Evolutionary conservation across 768 basidiomycete species (phyloP).

Genomic region (Favolaschia claudopus): DNA sequence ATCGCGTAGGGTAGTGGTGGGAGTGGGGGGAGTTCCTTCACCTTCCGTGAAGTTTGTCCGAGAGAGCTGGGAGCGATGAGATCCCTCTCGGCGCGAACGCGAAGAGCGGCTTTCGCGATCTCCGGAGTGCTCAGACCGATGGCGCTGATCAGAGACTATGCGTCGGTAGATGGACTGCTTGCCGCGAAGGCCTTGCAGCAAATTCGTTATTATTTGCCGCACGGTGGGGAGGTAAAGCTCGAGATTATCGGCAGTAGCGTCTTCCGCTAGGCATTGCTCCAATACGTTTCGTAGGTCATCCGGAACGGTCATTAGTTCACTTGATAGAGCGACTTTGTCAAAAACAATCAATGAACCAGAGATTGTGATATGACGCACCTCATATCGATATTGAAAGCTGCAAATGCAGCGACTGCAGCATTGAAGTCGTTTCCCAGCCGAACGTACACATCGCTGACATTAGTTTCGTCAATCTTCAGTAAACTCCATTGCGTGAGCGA

Average conservation of each 20-base stretch:
- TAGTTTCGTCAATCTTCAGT: constrained; percentile 70
- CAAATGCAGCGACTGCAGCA: constrained; percentile 88
- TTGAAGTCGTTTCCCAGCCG: constrained; percentile 98
- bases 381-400: constrained; percentile 87
- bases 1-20: constrained; percentile 33
- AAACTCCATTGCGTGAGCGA: constrained; percentile 87
- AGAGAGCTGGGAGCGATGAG: constrained; percentile 59
- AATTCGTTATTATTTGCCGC: constrained; percentile 88
- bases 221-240: constrained; percentile 91
- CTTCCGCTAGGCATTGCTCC: constrained; percentile 91
- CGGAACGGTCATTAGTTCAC: constrained; percentile 88
- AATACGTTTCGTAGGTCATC: constrained; percentile 88
- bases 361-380: constrained; percentile 62
- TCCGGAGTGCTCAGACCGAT: constrained; percentile 58
- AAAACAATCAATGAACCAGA: constrained; percentile 9
- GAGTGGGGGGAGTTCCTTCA: constrained; percentile 24
- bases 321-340: constrained; percentile 38
- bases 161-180: constrained; percentile 91
- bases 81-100: constrained; percentile 54
- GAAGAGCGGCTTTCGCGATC: constrained; percentile 68
- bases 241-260: constrained; percentile 84
- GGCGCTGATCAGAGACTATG: constrained; percentile 68
- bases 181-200: constrained; percentile 91
- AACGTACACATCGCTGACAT: constrained; percentile 98
- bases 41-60: constrained; percentile 34